Evolutionary conservation across 2,329 filamentous ascomycete genomes (phyloP).

Genomic region (Grosmannia serpens): DNA sequence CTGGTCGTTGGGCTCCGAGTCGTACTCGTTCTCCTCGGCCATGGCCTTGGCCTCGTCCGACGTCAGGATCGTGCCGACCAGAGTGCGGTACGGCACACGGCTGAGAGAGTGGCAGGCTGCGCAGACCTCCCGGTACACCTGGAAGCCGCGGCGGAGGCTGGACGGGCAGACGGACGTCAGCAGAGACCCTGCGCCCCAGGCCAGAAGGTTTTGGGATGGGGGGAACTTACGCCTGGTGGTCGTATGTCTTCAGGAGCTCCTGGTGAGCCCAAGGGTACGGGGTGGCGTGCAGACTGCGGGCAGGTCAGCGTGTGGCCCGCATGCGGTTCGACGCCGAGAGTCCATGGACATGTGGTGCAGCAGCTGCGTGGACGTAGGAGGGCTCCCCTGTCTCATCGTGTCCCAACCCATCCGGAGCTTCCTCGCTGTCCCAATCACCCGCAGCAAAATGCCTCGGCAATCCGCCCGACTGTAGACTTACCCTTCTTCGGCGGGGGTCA

Average conservation of each 20-base stretch:
- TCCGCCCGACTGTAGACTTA: constrained; percentile 43
- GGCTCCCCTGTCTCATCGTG: not conserved
- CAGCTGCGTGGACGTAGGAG: not conserved
- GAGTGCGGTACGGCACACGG: constrained; percentile 83
- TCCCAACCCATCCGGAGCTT: not conserved
- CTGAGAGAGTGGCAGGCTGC: constrained; percentile 92
- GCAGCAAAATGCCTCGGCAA: not conserved
- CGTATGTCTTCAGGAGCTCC: constrained; percentile 89
- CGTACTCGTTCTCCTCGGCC: constrained; percentile 98
- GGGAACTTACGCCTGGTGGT: constrained; percentile 78
- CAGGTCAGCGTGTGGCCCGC: constrained; percentile 16
- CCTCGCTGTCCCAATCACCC: not conserved
- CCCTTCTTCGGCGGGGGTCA: constrained; percentile 95
- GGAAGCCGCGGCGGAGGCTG: constrained; percentile 96
- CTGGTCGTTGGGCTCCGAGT: constrained; percentile 94
- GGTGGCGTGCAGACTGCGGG: constrained; percentile 71
- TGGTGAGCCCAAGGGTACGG: constrained; percentile 93
- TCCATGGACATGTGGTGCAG: not conserved
- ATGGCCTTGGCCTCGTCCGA: constrained; percentile 96
- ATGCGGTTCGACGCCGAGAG: not conserved
- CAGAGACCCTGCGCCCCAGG: not conserved
- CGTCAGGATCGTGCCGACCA: constrained; percentile 87
- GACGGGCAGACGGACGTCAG: not conserved
- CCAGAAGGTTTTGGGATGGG: not conserved
- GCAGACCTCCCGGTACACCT: constrained; percentile 98